A percentile compares a stretch with the other conserved stretches of the same genome.
Conservation (phyloP, 257 asterid species). For the Solanum chiquidenum region DNA sequence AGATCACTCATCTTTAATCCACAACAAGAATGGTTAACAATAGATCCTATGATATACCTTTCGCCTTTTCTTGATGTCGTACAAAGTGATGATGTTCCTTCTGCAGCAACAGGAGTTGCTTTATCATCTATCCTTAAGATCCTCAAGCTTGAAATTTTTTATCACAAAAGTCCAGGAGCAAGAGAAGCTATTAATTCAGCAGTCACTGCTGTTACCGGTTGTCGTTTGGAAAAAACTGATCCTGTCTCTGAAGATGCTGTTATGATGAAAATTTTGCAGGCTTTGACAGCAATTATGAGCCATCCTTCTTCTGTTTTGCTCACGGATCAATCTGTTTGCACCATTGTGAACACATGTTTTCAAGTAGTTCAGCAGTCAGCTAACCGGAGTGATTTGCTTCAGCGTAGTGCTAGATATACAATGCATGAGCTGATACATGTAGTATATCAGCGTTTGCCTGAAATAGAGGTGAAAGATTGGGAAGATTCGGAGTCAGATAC, state of each 20-base stretch:
- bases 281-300: slow-evolving; percentile 54
- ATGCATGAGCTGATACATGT: slow-evolving; percentile 85
- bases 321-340: slow-evolving; percentile 70
- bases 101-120: slow-evolving; percentile 65
- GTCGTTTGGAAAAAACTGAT: slow-evolving; percentile 71
- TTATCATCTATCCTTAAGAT: slow-evolving; percentile 73
- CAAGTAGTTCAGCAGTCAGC: slow-evolving; percentile 87
- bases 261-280: slow-evolving; percentile 74
- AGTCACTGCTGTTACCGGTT: slow-evolving; percentile 51
- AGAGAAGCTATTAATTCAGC: slow-evolving; percentile 42
- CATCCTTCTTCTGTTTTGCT: slow-evolving; percentile 59
- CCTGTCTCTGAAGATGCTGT: slow-evolving; percentile 59
- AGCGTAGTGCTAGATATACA: slow-evolving; percentile 67
- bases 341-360: slow-evolving; percentile 77
- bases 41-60: slow-evolving; percentile 60
- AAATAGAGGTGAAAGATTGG: slow-evolving; percentile 65
- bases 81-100: slow-evolving; percentile 76
- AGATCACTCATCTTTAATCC: slow-evolving; percentile 70
- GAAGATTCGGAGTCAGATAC: slow-evolving; percentile 83
- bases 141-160: slow-evolving; percentile 54
- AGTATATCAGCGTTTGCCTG: slow-evolving; percentile 57
- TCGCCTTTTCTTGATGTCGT: slow-evolving; percentile 77
- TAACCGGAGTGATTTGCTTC: slow-evolving; percentile 60
- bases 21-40: slow-evolving; percentile 61
- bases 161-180: slow-evolving; percentile 52